Evolutionary conservation across 805 yeast species (phyloP), one percentile per base, ranked within the genome.

Genomic region (Metschnikowia gruessii): DNA sequence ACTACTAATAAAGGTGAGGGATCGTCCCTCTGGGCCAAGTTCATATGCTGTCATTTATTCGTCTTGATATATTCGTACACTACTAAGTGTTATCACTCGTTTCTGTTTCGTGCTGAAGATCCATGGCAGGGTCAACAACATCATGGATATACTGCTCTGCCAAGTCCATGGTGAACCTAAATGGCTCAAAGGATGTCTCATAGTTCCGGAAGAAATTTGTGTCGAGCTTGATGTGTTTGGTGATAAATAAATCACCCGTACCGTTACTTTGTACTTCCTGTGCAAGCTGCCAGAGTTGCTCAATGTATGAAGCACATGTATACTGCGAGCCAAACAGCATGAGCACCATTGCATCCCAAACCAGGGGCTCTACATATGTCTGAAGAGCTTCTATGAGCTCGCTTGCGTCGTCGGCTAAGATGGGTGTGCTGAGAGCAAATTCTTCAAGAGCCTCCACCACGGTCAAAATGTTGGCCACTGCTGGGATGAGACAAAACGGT

Each of bases 211-310:
- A 44, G 35, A 53, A 51, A 3, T 40, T 32, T 2, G 57, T 53
- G 48, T 49, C 51, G 24, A 53, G 31, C 19, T 28, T 32, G 6
- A 53, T 31, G 7, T 33, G 13, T n/a, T 37, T 29, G 21, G 49
- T 46, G 38, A 53, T 36, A 33, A 15, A 37, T 12, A 53, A 28
- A 29, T 45, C 48, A 18, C 22, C 44, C 21, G 45, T 40, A 10
- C 50, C 44, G 38, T 34, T 40, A 18, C 32, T 24, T 24, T 32
- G 46, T 4, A 46, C 40, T 16, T 43, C 46, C 40, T 40, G 29
- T 2, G 50, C 54, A 13, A 53, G 37, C n/a, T 41, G 48, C 57
- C 57, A 53, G 18, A 53, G 33, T 42, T 43, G 53, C 30, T 26
- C 35, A 16, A 49, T 29, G 35, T 53, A 50, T 19, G 42, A 46